Evolutionary conservation across 169 alveolate species (phyloP), one percentile per base, ranked within the genome.

Genomic region (Blepharisma undulans): DNA sequence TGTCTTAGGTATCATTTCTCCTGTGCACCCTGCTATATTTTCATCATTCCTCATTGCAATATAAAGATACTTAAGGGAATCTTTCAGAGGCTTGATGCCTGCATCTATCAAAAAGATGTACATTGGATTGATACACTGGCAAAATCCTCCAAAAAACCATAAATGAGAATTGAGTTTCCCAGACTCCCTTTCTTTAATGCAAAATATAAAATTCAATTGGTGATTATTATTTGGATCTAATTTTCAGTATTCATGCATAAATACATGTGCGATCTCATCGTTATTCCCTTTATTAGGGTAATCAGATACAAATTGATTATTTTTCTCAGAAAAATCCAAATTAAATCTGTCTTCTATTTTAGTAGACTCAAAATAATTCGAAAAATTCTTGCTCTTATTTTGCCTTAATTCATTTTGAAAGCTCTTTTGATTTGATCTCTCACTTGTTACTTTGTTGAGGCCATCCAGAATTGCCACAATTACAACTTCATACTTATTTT

Each of bases 91-190:
- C 27, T 25, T 30, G 29, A 88, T 88, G 16, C 92, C 92, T n/a
- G 36, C 92, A 8, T 88, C 92, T 76, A 88, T 21, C 30, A 88
- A 30, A 30, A 88, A 30, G 0, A 72, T 74, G 27, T 76, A 88
- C n/a, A 21, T 19, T 22, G 92, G 92, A 25, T 72, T 22, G n/a
- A 88, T 29, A 72, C 12, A 19, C 29, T 72, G 48, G 48, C 92
- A 88, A 18, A 88, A 88, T 4, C 92, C 92, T 72, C 92, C 92
- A 32, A 88, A 88, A 33, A 88, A 88, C 77, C 92, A 88, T 19
- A 86, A 34, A 72, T 86, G 91, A 3, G 91, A 12, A 61, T 86
- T 86, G 12, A 86, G 91, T 25, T 86, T 86, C 60, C 81, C 48
- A 86, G 7, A 21, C 72, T 86, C 27, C 10, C 25, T 71, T 86